Conservation (phyloP, 345 rosid species). For the Microcos paniculata region DNA sequence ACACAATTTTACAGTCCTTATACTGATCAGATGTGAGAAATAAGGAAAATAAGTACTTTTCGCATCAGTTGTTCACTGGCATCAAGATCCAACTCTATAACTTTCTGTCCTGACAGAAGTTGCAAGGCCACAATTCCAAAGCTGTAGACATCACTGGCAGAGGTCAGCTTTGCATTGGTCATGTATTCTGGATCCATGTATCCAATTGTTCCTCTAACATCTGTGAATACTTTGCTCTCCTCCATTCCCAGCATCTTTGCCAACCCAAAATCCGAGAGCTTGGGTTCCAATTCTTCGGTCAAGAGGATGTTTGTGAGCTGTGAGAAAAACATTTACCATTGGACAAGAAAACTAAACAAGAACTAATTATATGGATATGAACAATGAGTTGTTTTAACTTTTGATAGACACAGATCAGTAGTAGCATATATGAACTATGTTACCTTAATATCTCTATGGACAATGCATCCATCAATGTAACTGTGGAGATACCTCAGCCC, state of each 20-base stretch:
- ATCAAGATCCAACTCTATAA: conserved; percentile 55
- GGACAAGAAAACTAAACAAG: not conserved
- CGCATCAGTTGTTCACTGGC: conserved; percentile 68
- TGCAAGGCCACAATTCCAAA: conserved; percentile 68
- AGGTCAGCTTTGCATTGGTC: conserved; percentile 63
- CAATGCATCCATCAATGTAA: conserved; percentile 60
- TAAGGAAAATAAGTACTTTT: conserved; percentile 35
- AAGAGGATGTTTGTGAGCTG: conserved; percentile 75
- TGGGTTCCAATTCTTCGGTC: conserved; percentile 55
- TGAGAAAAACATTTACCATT: not conserved
- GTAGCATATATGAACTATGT: not conserved
- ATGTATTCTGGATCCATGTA: conserved; percentile 79
- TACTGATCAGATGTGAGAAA: not conserved
- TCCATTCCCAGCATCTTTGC: conserved; percentile 69
- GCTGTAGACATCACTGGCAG: conserved; percentile 68
- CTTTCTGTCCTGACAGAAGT: conserved; percentile 62
- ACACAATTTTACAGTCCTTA: not conserved
- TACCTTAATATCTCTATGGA: conserved; percentile 75
- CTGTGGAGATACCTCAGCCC: conserved; percentile 61
- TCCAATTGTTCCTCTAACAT: conserved; percentile 76
- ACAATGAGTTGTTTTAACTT: not conserved
- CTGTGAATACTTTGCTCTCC: conserved; percentile 71
- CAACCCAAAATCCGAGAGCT: conserved; percentile 67
- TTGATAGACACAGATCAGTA: not conserved
- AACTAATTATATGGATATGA: not conserved